Conservation (phyloP, 768 basidiomycete genomes). For the Fistulinella prunicolor region DNA sequence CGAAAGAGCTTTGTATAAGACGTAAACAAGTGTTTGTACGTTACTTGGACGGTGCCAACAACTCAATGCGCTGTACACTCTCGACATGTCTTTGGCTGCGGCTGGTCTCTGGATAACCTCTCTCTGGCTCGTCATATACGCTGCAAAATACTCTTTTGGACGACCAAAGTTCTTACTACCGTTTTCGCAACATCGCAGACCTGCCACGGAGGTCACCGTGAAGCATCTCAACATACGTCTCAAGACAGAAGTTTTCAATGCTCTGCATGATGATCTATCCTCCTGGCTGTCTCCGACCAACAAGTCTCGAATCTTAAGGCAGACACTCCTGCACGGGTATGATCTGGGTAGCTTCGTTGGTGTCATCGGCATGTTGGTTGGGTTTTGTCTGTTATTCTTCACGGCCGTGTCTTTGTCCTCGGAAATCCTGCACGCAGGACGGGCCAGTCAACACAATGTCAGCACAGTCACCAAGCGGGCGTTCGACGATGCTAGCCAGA, state of each 20-base stretch:
- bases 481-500: background rate
- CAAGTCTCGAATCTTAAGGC: slow-evolving; percentile 24
- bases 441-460: background rate
- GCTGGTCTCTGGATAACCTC: slow-evolving; percentile 19
- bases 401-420: slow-evolving; percentile 25
- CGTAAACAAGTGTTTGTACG: no score
- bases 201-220: slow-evolving; percentile 20
- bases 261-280: slow-evolving; percentile 44
- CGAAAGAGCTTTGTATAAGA: slow-evolving; percentile 4
- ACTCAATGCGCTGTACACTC: slow-evolving; percentile 2
- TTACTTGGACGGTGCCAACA: background rate
- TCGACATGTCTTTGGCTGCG: slow-evolving; percentile 21
- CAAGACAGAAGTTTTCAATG: slow-evolving; percentile 51
- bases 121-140: slow-evolving; percentile 27
- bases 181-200: slow-evolving; percentile 19
- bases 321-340: slow-evolving; percentile 41
- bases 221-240: slow-evolving; percentile 34
- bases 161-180: slow-evolving; percentile 21
- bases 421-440: slow-evolving; percentile 10
- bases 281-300: slow-evolving; percentile 32
- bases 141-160: slow-evolving; percentile 20
- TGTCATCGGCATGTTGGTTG: slow-evolving; percentile 46
- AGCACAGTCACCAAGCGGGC: slow-evolving; percentile 17
- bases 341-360: slow-evolving; percentile 46
- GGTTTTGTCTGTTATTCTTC: slow-evolving; percentile 39